These are phyloP conservation scores for Rhizopogon sp. DNA, from an alignment of 768 basidiomycete species.

Conservation along the genomic window DNA sequence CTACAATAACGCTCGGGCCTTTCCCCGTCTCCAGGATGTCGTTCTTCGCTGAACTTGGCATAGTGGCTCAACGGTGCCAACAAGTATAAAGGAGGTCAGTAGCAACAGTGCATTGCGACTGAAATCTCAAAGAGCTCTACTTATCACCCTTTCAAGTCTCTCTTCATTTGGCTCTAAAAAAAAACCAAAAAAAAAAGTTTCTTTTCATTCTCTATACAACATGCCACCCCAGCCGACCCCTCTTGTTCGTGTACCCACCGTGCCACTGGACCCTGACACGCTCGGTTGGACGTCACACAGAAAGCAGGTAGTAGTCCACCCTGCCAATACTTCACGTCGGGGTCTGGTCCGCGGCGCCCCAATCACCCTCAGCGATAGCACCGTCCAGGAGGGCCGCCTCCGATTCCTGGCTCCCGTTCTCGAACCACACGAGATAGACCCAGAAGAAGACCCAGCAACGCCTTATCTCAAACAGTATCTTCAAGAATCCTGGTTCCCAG, in stretches of 20 bases:
- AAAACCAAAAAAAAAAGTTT: neutral
- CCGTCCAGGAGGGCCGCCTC: neutral
- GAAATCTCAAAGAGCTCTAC: neutral
- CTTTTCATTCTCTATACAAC: neutral
- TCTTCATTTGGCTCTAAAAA: too few species aligned
- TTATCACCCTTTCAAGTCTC: neutral
- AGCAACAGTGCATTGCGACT: neutral
- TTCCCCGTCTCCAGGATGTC: neutral
- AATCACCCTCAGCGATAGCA: neutral
- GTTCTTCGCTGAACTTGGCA: neutral
- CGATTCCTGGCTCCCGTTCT: neutral
- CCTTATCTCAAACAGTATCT: slow-evolving; percentile 6
- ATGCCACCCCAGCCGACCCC: neutral
- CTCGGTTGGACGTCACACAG: neutral
- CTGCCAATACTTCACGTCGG: too few species aligned
- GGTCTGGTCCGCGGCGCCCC: too few species aligned
- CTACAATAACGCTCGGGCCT: neutral
- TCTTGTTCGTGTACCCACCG: neutral
- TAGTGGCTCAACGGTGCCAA: neutral
- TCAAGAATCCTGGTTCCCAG: slow-evolving; percentile 8
- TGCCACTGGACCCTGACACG: neutral
- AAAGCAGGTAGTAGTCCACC: neutral
- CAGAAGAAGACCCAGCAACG: neutral
- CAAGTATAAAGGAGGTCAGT: neutral
- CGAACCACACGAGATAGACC: neutral